These are phyloP conservation scores for Tephrocybe sp. DNA, from an alignment of 768 basidiomycete species.

Conservation along the genomic window DNA sequence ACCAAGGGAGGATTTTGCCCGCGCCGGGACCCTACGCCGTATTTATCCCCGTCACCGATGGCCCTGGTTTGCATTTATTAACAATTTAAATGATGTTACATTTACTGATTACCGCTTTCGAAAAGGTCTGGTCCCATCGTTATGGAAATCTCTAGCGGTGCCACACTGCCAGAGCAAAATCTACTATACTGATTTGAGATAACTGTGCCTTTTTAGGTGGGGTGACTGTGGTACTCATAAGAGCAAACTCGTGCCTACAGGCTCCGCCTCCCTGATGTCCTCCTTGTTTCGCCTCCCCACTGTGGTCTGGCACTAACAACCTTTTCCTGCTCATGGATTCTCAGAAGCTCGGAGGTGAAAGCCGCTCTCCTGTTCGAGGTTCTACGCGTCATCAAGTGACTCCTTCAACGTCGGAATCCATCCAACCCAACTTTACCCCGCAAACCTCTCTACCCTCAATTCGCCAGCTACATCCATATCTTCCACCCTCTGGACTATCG, in stretches of 20 bases:
- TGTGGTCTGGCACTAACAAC: constrained; percentile 7
- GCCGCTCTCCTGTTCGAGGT: constrained; percentile 21
- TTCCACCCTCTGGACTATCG: constrained; percentile 50
- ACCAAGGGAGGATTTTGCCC: constrained; percentile 15
- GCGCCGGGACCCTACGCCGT: constrained; percentile 21
- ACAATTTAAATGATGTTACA: constrained; percentile 19
- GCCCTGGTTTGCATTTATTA: constrained; percentile 16
- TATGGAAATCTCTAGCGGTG: constrained; percentile 39
- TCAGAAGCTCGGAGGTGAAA: constrained; percentile 8
- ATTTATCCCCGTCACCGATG: constrained; percentile 22
- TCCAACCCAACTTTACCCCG: constrained; percentile 21
- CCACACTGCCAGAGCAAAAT: constrained; percentile 20
- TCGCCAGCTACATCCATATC: constrained; percentile 65
- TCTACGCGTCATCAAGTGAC: constrained; percentile 20
- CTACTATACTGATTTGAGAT: constrained; percentile 33
- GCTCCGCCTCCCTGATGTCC: constrained; percentile 14
- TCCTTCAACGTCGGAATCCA: constrained; percentile 21
- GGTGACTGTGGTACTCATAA: constrained; percentile 32
- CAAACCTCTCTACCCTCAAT: constrained; percentile 61
- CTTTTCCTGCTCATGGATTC: constrained; percentile 14
- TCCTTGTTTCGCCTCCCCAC: constrained; percentile 6
- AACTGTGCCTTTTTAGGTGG: constrained; percentile 33
- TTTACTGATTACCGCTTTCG: constrained; percentile 29
- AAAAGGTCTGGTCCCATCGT: constrained; percentile 30
- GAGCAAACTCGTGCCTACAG: constrained; percentile 22